phyloP scores from a whole-genome alignment of 345 rosid genomes.

The Arabidopsis suecica region DNA sequence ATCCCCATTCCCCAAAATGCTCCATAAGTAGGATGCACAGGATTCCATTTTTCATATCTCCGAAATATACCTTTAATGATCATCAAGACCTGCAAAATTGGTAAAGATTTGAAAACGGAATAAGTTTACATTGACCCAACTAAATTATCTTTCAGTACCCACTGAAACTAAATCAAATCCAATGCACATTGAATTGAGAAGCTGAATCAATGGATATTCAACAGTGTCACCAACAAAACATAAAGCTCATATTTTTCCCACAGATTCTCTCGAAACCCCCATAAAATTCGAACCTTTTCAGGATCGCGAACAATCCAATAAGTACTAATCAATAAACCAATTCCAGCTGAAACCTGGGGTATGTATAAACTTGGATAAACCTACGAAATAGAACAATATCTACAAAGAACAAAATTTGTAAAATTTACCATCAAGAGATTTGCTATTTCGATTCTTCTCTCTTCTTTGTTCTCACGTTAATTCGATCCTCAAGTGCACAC shows the following conservation, averaged over 20 bases:
- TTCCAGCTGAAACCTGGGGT: background rate
- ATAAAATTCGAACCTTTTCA: background rate
- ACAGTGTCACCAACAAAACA: background rate
- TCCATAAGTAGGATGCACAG: slow-evolving; percentile 89
- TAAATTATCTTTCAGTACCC: background rate
- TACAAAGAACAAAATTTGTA: background rate
- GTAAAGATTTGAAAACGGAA: background rate
- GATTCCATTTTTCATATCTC: slow-evolving; percentile 87
- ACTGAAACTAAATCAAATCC: background rate
- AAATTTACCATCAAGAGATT: slow-evolving; percentile 6
- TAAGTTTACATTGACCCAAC: slow-evolving; percentile 4
- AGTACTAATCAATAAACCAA: slow-evolving; percentile 4
- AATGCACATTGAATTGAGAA: slow-evolving; percentile 4
- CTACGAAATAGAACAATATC: background rate
- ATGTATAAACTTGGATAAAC: background rate
- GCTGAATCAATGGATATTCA: background rate
- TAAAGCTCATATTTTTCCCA: background rate
- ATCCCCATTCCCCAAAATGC: slow-evolving; percentile 98
- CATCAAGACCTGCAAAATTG: slow-evolving; percentile 55
- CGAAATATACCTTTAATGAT: slow-evolving; percentile 80
- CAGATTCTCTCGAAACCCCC: background rate
- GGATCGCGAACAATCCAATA: slow-evolving; percentile 6
- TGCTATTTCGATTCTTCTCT: background rate
- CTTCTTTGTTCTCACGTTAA: slow-evolving; percentile 6
- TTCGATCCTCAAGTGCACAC: slow-evolving; percentile 1